These are phyloP conservation scores for Novymonas esmeraldas DNA, from an alignment of 208 protist species.

Conservation along the genomic window DNA sequence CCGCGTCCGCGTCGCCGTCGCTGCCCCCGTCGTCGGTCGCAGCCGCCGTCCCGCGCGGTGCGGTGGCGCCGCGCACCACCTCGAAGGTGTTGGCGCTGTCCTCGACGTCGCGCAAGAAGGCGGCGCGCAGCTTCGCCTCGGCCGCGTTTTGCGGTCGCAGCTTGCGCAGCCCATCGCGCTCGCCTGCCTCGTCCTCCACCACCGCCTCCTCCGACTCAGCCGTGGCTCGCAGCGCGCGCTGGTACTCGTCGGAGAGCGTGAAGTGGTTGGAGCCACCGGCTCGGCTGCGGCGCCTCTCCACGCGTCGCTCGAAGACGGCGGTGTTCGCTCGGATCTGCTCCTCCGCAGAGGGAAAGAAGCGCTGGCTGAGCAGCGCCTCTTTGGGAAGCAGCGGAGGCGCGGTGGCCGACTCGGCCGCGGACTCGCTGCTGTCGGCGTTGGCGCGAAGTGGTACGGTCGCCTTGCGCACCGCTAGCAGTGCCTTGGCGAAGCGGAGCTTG, in stretches of 20 bases:
- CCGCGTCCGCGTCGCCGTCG: constrained; percentile 13
- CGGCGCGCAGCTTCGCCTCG: constrained; percentile 61
- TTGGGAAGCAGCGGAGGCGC: constrained; percentile 21
- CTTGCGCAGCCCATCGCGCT: constrained; percentile 41
- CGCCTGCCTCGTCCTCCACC: constrained; percentile 26
- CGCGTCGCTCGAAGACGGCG: constrained; percentile 47
- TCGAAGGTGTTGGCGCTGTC: constrained; percentile 58
- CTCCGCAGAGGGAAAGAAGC: constrained; percentile 77
- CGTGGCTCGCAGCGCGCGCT: constrained; percentile 51
- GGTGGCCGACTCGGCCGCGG: neutral
- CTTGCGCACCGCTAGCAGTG: constrained; percentile 75
- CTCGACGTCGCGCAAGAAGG: constrained; percentile 70
- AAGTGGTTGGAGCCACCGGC: constrained; percentile 32
- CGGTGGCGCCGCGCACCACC: constrained; percentile 24
- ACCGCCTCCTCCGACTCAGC: constrained; percentile 38
- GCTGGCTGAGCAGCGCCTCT: constrained; percentile 33
- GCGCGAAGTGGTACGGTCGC: constrained; percentile 36
- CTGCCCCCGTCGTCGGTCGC: constrained; percentile 14
- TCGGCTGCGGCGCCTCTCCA: constrained; percentile 24
- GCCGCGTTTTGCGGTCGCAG: constrained; percentile 68
- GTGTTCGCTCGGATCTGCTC: constrained; percentile 77
- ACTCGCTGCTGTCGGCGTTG: constrained; percentile 1
- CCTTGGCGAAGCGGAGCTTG: constrained; percentile 82
- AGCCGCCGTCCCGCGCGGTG: neutral
- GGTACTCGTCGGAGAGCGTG: constrained; percentile 86